Evolutionary conservation across 305 asterid genomes (phyloP).

Genomic region (Fraxinus paxiana): DNA sequence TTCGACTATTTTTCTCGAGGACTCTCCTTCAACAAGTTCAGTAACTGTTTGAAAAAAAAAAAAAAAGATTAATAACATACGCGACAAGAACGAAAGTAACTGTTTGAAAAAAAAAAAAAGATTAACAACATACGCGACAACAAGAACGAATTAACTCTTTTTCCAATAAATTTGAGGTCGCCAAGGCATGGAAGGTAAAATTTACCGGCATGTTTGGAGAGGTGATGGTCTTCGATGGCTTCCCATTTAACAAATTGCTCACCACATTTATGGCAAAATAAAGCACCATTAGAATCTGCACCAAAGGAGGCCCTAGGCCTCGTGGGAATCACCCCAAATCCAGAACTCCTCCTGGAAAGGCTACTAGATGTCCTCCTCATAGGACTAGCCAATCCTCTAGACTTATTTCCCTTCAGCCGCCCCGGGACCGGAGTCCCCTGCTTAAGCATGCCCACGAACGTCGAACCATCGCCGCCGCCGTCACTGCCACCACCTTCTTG

Average conservation of each 20-base stretch:
- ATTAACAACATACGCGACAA: background rate
- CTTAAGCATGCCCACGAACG: constrained; percentile 50
- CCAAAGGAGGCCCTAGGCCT: constrained; percentile 55
- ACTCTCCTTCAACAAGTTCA: constrained; percentile 79
- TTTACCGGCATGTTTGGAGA: constrained; percentile 83
- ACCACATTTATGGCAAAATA: constrained; percentile 71
- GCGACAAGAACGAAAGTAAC: constrained; percentile 38
- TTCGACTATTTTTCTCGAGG: constrained; percentile 79
- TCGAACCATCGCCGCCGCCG: constrained; percentile 30
- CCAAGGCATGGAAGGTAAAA: background rate
- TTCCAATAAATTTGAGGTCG: background rate
- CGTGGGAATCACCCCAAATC: constrained; percentile 41
- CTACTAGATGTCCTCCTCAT: constrained; percentile 52
- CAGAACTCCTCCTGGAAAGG: constrained; percentile 52
- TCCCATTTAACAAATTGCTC: constrained; percentile 67
- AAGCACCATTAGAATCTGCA: constrained; percentile 40
- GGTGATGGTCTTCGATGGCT: constrained; percentile 77
- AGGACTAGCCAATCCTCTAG: constrained; percentile 46
- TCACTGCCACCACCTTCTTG: constrained; percentile 27
- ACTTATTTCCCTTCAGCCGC: constrained; percentile 28
- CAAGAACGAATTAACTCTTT: background rate
- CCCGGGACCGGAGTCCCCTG: constrained; percentile 80
- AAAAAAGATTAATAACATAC: background rate
- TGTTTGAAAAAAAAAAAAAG: background rate
- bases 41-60: constrained; percentile 43